These are phyloP conservation scores for Botrytis galanthina DNA, from an alignment of 2,329 filamentous ascomycete genomes.

Conservation along the genomic window DNA sequence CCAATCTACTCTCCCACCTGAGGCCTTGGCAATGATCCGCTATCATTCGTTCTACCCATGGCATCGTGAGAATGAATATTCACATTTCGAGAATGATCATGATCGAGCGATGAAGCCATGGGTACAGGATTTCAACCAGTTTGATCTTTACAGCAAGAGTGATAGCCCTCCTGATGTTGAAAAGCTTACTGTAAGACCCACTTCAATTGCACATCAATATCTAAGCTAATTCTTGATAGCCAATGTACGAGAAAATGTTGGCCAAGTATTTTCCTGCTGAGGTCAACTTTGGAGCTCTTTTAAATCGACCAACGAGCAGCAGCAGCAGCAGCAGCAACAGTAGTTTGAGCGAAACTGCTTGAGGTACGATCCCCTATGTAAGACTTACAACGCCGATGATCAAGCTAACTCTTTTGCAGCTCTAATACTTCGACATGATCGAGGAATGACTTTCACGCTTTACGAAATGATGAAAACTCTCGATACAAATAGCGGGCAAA, in stretches of 20 bases:
- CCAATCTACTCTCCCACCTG: constrained; percentile 73
- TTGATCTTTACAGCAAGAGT: constrained; percentile 89
- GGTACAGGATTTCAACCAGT: constrained; percentile 85
- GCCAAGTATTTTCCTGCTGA: not conserved
- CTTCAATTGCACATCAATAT: not conserved
- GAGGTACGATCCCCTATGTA: not conserved
- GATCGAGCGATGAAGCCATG: constrained; percentile 46
- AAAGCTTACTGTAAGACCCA: constrained; percentile 64
- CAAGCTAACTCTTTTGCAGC: not conserved
- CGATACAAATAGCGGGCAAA: constrained; percentile 24
- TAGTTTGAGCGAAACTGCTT: not conserved
- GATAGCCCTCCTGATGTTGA: constrained; percentile 75
- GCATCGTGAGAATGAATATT: constrained; percentile 80
- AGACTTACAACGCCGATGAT: not conserved
- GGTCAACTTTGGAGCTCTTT: not conserved
- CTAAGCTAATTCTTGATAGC: constrained; percentile 42
- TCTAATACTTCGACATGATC: not conserved
- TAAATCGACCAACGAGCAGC: not conserved
- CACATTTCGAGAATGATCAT: constrained; percentile 78
- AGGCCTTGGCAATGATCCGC: constrained; percentile 86
- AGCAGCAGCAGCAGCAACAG: not conserved
- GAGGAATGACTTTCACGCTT: not conserved
- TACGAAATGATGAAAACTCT: constrained; percentile 39
- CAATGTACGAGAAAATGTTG: constrained; percentile 31
- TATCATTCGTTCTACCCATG: constrained; percentile 94